Evolutionary conservation across 2,329 filamentous ascomycete species (phyloP), one percentile per base, ranked within the genome.

Genomic region (Colletotrichum nymphaeae): DNA sequence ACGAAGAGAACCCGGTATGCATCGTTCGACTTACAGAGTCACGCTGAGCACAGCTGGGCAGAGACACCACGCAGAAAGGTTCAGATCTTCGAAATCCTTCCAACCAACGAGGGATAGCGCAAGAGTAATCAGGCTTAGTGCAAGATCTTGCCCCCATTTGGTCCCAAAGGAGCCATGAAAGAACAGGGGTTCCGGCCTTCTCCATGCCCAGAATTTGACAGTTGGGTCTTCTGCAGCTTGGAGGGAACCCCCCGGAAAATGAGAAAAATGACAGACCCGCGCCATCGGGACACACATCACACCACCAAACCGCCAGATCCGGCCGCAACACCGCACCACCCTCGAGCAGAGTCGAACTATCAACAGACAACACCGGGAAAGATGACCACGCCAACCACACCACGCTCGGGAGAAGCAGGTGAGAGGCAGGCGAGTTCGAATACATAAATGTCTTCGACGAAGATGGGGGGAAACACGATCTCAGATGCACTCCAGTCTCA

Each of bases 251-350:
- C 14, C 46, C 26, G 62, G 2, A n/a, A 46, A 46, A n/a, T 46
- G 42, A 46, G 42, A 46, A 46, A 46, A 60, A n/a, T 42, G 24
- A 58, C 32, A 63, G 66, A 60, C 70, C 42, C 66, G 59, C 66
- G 60, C 70, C 59, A 69, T 49, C 55, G 70, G 70, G 59, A 73
- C 24, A 19, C 59, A 46, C 69, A 73, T 73, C 70, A 69, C 70
- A 73, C 70, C 70, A 73, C 70, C 59, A n/a, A 53, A 30, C 66
- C 66, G 30, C 70, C 70, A 64, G 16, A 65, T 67, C 37, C 59
- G 66, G 60, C 59, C 66, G 35, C 42, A 32, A 37, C 32, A 73
- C 71, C 71, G 32, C 71, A 73, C 71, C 71, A 73, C 71, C 49
- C 35, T 71, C 71, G 62, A 55, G 53, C 71, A 72, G 42, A 46